phyloP scores from a whole-genome alignment of 176 grass and related monocot genomes.

The Oryza rufipogon region DNA sequence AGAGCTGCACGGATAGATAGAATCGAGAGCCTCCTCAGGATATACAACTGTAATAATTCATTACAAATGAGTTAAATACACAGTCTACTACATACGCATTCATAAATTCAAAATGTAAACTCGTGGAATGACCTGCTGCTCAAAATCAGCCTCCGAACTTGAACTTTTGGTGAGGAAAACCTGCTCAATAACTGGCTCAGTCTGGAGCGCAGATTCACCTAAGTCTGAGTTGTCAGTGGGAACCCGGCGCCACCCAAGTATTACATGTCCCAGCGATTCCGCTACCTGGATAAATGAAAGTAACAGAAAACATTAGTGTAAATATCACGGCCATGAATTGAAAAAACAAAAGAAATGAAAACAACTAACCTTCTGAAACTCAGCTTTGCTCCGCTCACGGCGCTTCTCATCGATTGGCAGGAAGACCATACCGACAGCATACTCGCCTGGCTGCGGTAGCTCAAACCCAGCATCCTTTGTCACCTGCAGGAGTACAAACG shows the following conservation, averaged over 20 bases:
- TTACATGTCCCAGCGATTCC: constrained; percentile 68
- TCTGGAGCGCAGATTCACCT: constrained; percentile 74
- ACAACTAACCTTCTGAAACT: constrained; percentile 75
- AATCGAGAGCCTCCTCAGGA: constrained; percentile 85
- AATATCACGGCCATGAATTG: background rate
- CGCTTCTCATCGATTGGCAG: constrained; percentile 79
- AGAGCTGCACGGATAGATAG: constrained; percentile 65
- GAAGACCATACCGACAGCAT: constrained; percentile 94
- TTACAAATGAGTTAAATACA: constrained; percentile 6
- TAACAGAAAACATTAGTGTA: constrained; percentile 23
- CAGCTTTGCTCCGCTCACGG: constrained; percentile 67
- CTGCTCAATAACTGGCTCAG: constrained; percentile 86
- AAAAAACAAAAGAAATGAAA: background rate
- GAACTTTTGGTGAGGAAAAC: constrained; percentile 80
- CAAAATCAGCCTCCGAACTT: constrained; percentile 60
- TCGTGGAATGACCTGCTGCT: constrained; percentile 72
- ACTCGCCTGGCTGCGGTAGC: constrained; percentile 71
- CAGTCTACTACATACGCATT: constrained; percentile 14
- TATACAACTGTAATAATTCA: constrained; percentile 65
- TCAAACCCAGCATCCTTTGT: constrained; percentile 80
- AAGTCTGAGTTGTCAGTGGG: constrained; percentile 87
- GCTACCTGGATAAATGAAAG: constrained; percentile 58
- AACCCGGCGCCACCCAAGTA: constrained; percentile 93
- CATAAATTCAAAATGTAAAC: constrained; percentile 18
- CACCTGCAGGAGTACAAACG: constrained; percentile 53